Base-by-base conservation (phyloP, 495 filamentous ascomycete species). In the Bacidia rubella region DNA sequence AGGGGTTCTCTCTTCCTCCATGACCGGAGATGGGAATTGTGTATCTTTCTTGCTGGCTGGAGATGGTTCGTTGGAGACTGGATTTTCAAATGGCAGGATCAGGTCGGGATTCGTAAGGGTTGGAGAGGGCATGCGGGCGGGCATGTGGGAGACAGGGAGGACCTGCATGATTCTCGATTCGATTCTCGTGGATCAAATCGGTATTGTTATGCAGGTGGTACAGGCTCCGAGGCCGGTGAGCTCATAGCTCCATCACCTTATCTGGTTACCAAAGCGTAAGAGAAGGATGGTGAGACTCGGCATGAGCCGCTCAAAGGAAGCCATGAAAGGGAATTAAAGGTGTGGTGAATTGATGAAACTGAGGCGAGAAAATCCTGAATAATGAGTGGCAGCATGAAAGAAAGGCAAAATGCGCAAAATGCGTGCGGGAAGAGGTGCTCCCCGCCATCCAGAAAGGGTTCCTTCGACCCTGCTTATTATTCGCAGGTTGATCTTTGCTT, bases 71-170 rank as follows among this genome's bases (percentile, higher is more conserved):
- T 29, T 35, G 21, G 57, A 25, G 69, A 46, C 69, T 71, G 44
- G 74, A 39, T 48, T 74, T 62, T 81, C 75, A 65, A 75, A 72
- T 35, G 89, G 89, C 38, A 95, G 72, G 55, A 95, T 93, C 87
- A 95, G 89, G 65, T 92, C 87, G 32, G 87, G 87, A 66, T 93
- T 88, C n/a, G 87, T 89, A 54, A 95, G 69, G 7, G 89, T 92
- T 42, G 89, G 89, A 46, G 86, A 93, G 24, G 80, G 76, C 48
- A 73, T 66, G 50, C 46, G 51, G 26, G 56, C 46, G 38, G 56
- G 26, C 15, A 45, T 12, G 11, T 39, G 54, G 9, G 53, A 9
- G 25, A 23, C 32, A 11, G 48, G 29, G 25, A 49, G 48, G 23
- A 50, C 40, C 27, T 59, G 56, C 58, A 61, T 60, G n/a, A n/a